Conservation (phyloP, 1,284 basidiomycete species). For the Papiliotrema nemorosa region DNA sequence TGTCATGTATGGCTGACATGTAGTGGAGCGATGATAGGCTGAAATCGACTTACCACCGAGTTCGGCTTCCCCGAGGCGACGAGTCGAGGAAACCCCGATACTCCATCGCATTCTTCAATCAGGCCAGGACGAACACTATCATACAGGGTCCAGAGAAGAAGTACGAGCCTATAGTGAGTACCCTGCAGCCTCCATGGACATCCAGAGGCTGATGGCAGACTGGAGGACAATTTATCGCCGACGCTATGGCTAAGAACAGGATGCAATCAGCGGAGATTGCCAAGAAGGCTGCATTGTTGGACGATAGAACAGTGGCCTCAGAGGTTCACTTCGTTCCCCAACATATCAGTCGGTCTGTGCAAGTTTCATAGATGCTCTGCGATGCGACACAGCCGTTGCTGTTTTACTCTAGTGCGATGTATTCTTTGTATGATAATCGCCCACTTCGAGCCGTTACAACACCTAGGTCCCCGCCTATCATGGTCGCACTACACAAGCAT, state of each 20-base stretch:
- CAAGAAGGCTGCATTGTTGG: conserved; percentile 11
- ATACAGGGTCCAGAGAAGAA: conserved; percentile 35
- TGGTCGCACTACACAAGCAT: too few species aligned
- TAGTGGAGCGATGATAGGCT: conserved; percentile 35
- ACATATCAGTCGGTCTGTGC: conserved; percentile 7
- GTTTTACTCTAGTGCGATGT: too few species aligned
- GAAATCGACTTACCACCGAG: conserved; percentile 36
- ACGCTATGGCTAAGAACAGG: conserved; percentile 29
- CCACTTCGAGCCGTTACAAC: too few species aligned
- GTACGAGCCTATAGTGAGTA: conserved; percentile 32
- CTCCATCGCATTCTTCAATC: conserved; percentile 39
- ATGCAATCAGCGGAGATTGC: conserved; percentile 35
- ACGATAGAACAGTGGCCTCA: conserved; percentile 14
- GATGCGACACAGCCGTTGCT: too few species aligned
- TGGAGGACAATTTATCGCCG: conserved; percentile 29
- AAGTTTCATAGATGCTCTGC: not conserved
- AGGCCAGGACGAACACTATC: conserved; percentile 23
- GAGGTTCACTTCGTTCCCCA: conserved; percentile 30
- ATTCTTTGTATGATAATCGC: too few species aligned
- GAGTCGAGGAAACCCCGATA: conserved; percentile 26
- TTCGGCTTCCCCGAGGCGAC: conserved; percentile 24
- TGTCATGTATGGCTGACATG: too few species aligned
- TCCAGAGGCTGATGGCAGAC: conserved; percentile 25
- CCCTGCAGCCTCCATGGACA: not conserved
- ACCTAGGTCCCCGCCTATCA: too few species aligned